Evolutionary conservation across 257 asterid genomes (phyloP).

Genomic region (Scutellaria minor): DNA sequence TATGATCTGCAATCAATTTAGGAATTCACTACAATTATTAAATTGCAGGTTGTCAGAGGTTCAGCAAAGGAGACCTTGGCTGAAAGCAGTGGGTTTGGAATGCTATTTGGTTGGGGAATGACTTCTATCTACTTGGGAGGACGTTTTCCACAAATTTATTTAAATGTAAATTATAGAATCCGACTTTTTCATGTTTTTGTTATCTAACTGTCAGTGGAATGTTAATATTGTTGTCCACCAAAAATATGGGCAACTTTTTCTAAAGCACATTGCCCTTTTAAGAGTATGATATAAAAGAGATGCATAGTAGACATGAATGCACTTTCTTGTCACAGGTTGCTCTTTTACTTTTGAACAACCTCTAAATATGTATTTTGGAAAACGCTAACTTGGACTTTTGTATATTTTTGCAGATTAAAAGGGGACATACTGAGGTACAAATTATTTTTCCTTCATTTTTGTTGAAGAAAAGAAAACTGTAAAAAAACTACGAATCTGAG

Average conservation of each 20-base stretch:
- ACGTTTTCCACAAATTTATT: constrained; percentile 73
- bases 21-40: constrained; percentile 2
- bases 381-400: constrained; percentile 23
- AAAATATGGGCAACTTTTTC: background rate
- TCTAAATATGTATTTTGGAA: background rate
- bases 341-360: background rate
- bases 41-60: constrained; percentile 43
- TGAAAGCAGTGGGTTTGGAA: constrained; percentile 49
- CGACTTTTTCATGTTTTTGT: background rate
- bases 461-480: background rate
- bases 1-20: background rate
- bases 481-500: background rate
- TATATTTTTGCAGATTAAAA: constrained; percentile 52
- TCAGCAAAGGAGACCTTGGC: constrained; percentile 32
- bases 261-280: background rate
- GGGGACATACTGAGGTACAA: constrained; percentile 69
- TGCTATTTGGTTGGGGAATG: constrained; percentile 87
- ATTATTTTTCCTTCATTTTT: constrained; percentile 4
- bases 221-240: constrained; percentile 6
- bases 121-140: constrained; percentile 70
- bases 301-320: background rate
- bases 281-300: constrained; percentile 2
- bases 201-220: background rate
- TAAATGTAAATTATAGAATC: constrained; percentile 51
- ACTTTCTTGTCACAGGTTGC: background rate